Base-by-base conservation (phyloP, 2,329 filamentous ascomycete genomes). In the Lecanicillium sp. region DNA sequence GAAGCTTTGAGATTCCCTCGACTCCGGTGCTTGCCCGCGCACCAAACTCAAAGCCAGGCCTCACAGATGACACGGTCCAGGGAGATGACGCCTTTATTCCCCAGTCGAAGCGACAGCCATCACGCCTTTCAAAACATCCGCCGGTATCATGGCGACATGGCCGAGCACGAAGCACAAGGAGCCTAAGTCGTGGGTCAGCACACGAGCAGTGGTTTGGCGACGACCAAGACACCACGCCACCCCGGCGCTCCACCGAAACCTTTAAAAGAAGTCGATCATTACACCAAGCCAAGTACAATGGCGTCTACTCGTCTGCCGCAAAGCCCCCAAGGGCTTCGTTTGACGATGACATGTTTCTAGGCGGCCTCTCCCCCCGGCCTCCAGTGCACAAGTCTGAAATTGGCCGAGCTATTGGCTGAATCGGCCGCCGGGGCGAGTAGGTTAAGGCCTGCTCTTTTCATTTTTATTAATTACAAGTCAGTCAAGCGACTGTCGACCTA, bases 41-140 rank as follows among this genome's bases (percentile, higher is more conserved):
- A 6, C 77, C 78, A 11, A 81, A 81, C 48, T 66, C 77, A n/a
- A 64, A 77, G 15, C 68, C 67, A 2, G 78, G 78, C 13, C 65
- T 82, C 5, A 81, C 78, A 3, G 77, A 81, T 44, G 74, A 80
- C 48, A 57, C 68, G 2, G 55, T 81, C 3, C 75, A 77, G 5
- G 77, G 78, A 25, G 77, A 74, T 42, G 70, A 72, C 33, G 74
- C 78, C 4, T 82, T 77, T 46, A 54, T 81, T 20, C 57, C 69
- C 7, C 60, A 64, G 10, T 61, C 71, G 1, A 77, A 69, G 54
- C 68, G 73, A 10, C 69, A 72, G 12, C 62, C 67, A 3, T 73
- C 73, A 4, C 68, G 74, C 14, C 56, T 79, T 4, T 68, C 69
- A 29, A 80, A 79, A 48, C 46, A 59, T 18, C 64, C 62, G 3